Base-by-base conservation (phyloP, 2,329 filamentous ascomycete species). In the Aspergillus tanneri region DNA sequence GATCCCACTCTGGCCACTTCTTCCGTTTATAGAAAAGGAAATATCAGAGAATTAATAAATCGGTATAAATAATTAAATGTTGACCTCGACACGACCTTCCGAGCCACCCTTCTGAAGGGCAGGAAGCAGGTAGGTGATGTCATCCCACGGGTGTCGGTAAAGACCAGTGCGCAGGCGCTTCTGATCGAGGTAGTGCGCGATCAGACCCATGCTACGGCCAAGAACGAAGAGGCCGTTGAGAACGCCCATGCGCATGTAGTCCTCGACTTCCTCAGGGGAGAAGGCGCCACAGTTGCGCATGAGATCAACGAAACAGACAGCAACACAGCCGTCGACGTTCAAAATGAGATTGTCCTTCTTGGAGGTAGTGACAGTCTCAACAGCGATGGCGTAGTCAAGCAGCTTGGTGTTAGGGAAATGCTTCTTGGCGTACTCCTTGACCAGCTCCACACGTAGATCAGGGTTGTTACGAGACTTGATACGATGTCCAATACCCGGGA, bases 321-420 rank as follows among this genome's bases (percentile, higher is more conserved):
- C 93, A 68, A 99, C 88, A 73, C 90, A 96, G 65, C 93, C 93
- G 70, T 97, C 93, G 51, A 99, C 93, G 81, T 99, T 99, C 67
- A 99, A 86, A 65, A 99, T 99, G 62, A 99, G 84, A 82, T 97
- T 99, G 79, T 99, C 93, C 84, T 99, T 99, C 88, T 99, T 99
- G 59, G 90, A 96, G 42, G 93, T 99, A 47, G 93, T 99, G 58
- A 99, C 93, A 9, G 88, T 88, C 84, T 99, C 93, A 61, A 99
- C 93, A 38, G 93, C 93, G 68, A 99, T 84, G 60, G 93, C 93
- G 74, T 96, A 99, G 79, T 99, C 93, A 71, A 99, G 90, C 70
- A 97, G 85, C 84, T 97, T 97, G 83, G 88, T 90, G 78, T 78
- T 91, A 63, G 93, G 90, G 87, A 99, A 99, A 79, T 93, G 90